These are phyloP conservation scores for Leishmania gerbilli DNA, from an alignment of 208 protist genomes.

Conservation along the genomic window DNA sequence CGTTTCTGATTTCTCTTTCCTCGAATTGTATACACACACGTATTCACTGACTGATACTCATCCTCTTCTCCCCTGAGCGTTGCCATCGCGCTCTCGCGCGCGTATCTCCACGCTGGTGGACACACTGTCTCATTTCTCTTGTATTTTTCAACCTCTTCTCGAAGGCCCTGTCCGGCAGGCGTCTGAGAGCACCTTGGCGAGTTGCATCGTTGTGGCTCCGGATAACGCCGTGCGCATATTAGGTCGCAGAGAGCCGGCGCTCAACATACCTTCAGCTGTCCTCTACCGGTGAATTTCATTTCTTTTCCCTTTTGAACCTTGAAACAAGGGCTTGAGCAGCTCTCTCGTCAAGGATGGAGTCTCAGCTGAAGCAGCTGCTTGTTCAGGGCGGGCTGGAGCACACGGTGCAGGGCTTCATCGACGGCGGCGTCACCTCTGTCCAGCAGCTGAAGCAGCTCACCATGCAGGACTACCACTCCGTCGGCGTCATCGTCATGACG, in stretches of 20 bases:
- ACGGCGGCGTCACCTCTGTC: constrained; percentile 71
- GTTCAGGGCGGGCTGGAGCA: constrained; percentile 80
- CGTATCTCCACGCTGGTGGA: not conserved
- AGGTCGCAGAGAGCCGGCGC: not conserved
- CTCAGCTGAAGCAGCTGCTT: constrained; percentile 76
- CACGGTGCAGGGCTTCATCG: constrained; percentile 79
- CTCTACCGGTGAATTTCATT: not conserved
- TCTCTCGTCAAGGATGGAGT: constrained; percentile 53
- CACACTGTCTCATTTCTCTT: not conserved
- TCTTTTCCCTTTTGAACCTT: constrained; percentile 3
- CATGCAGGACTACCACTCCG: constrained; percentile 91
- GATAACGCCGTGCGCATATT: not conserved
- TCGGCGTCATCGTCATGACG: constrained; percentile 90
- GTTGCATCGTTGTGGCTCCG: not conserved
- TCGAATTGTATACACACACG: constrained; percentile 1
- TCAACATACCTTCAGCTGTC: not conserved
- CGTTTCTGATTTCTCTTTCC: not conserved
- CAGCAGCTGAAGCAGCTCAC: constrained; percentile 86
- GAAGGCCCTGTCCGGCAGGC: not conserved
- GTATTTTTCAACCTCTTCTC: not conserved
- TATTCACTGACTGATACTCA: not conserved
- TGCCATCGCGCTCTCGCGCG: not conserved
- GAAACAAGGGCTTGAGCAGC: not conserved
- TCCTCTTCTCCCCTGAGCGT: constrained; percentile 1
- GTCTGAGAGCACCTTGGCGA: not conserved